These are phyloP conservation scores for Hypoxylon sp. DNA, from an alignment of 2,329 filamentous ascomycete species.

Conservation along the genomic window DNA sequence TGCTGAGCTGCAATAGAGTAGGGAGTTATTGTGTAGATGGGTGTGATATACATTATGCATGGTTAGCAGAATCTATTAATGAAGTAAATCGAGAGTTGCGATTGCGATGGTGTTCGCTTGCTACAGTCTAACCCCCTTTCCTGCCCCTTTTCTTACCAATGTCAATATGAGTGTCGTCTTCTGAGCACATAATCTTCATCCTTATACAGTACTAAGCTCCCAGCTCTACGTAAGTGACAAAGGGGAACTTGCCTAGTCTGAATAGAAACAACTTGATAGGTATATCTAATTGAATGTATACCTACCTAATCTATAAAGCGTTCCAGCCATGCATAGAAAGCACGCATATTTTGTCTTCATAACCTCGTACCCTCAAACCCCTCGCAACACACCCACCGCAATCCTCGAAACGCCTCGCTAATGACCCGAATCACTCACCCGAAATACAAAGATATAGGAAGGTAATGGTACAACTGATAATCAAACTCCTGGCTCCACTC, in stretches of 20 bases:
- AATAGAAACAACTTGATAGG: background rate
- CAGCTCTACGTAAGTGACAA: too few relatives aligned
- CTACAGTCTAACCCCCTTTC: background rate
- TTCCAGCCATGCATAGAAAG: background rate
- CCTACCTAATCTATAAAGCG: background rate
- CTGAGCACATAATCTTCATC: background rate
- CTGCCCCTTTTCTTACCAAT: background rate
- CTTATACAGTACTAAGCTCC: background rate
- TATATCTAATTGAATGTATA: background rate
- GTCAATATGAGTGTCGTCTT: background rate
- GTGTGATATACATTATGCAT: background rate
- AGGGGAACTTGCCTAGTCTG: too few relatives aligned
- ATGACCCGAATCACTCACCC: conserved; percentile 23
- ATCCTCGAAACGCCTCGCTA: background rate
- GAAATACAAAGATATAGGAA: conserved; percentile 49
- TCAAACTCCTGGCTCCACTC: conserved; percentile 57
- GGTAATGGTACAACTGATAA: conserved; percentile 56
- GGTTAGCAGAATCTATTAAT: background rate
- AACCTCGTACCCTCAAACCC: background rate
- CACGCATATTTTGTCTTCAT: background rate
- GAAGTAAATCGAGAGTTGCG: background rate
- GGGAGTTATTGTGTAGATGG: background rate
- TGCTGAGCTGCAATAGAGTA: conserved; percentile 46
- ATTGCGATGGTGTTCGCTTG: background rate
- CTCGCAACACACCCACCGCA: background rate